Evolutionary conservation across 306 rosid species (phyloP), one percentile per base, ranked within the genome.

Genomic region (Dryas octopetala): DNA sequence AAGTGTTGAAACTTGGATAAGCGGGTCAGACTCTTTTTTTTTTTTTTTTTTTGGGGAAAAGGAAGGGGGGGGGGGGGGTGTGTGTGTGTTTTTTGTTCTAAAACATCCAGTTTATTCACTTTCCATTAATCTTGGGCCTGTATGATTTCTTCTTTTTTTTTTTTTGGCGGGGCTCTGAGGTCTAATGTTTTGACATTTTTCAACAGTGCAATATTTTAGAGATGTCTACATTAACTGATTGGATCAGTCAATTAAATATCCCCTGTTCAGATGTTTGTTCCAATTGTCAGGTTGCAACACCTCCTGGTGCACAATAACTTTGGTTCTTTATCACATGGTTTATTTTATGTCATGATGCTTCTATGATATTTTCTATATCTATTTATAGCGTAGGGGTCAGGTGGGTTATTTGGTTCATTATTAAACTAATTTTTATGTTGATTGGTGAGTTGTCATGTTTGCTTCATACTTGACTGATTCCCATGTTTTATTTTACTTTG

Each of bases 201-300:
- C 66, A 38, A 14, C 9, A 32, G 12, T 6, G 11, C 48, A 63
- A 40, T 41, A 11, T 40, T 40, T 62, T 41, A 40, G 50, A 1
- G 28, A 53, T 38, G 46, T 38, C 9, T 5, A 10, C 16, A 58
- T 53, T 41, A 54, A 55, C 19, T 0, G 17, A n/a, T 17, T 0
- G 53, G 19, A n/a, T 70, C 64, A 54, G 2, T 54, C 38, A 19
- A 13, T 2, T 62, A 14, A 4, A 46, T 28, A 26, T 26, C 15
- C 47, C 60, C 59, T 13, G 40, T 50, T 38, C 46, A 70, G 62
- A 55, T 54, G 61, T 70, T n/a, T 55, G 64, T 71, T 71, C 53
- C 65, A 55, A 17, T 55, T 1, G 43, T 71, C 17, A n/a, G 52
- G 17, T 17, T 43, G 64, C 55, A 2, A 41, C 12, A 71, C 32